Percentiles rank a stretch among this genome's conserved stretches.
These are phyloP conservation scores for Globisporangium paddicum DNA, from an alignment of 352 stramenopile genomes.

Conservation along the genomic window DNA sequence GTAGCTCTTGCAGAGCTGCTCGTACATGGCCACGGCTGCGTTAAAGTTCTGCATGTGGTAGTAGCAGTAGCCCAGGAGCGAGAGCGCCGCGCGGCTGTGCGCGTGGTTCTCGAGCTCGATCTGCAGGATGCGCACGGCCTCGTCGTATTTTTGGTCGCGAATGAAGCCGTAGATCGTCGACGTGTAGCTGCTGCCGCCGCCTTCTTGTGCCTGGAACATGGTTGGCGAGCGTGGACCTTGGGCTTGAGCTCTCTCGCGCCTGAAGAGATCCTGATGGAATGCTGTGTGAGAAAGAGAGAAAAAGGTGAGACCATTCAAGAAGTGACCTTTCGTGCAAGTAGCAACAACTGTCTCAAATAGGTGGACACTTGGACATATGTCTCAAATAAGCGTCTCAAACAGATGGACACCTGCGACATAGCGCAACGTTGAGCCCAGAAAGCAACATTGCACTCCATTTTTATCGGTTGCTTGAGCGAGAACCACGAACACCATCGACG, in stretches of 20 bases:
- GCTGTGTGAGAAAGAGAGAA: too few relatives aligned
- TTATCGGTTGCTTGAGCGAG: too few relatives aligned
- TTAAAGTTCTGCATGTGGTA: slow-evolving; percentile 95
- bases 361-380: too few relatives aligned
- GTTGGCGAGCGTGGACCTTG: not conserved
- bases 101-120: slow-evolving; percentile 93
- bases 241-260: too few relatives aligned
- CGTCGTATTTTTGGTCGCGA: slow-evolving; percentile 91
- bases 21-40: slow-evolving; percentile 91
- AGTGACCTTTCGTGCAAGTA: too few relatives aligned
- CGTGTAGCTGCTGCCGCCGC: slow-evolving; percentile 85
- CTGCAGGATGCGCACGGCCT: slow-evolving; percentile 91
- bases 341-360: too few relatives aligned
- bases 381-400: too few relatives aligned
- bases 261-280: too few relatives aligned
- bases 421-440: too few relatives aligned
- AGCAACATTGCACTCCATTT: too few relatives aligned
- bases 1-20: slow-evolving; percentile 91
- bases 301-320: too few relatives aligned
- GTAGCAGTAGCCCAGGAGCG: slow-evolving; percentile 96
- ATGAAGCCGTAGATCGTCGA: slow-evolving; percentile 94
- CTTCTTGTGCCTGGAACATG: slow-evolving; percentile 69
- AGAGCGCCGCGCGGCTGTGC: slow-evolving; percentile 89
- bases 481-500: not conserved
- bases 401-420: too few relatives aligned